Base-by-base conservation (phyloP, 768 basidiomycete genomes). In the Mycena venus region DNA sequence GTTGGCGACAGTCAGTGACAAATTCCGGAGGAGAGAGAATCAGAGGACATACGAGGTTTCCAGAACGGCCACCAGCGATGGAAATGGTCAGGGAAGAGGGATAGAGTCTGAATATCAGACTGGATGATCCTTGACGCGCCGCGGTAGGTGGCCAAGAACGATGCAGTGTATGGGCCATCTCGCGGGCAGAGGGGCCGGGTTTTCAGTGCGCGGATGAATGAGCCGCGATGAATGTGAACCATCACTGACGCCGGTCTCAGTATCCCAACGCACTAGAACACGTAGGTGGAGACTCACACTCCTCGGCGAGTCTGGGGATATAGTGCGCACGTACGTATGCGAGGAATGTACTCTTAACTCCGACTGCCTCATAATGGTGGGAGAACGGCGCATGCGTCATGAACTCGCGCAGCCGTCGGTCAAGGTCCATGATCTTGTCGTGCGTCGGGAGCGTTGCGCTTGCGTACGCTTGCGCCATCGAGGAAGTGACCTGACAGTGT, bases 131-230 rank as follows among this genome's bases (percentile, higher is more conserved):
- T 27, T 2, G 86, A 87, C 8, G 88, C 88, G 65, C 86, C 85
- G 56, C 86, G 84, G 74, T 87, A 88, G 10, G 88, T 84, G 4
- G 88, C 87, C 25, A 89, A 82, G 77, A 88, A 87, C 12, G 88
- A 88, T 8, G 88, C 86, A 0, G 88, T 87, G 40, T 86, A 88
- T 2, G 85, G 83, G 70, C 86, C 86, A 23, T 83, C 80, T 11
- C 88, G 83, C 17, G 88, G 88, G 66, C 87, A 86, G n/a, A 80
- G 79, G 29, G 88, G 88, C 40, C 81, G 79, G 42, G 87, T 85
- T 17, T 85, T 79, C 63, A 89, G 78, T 1, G 88, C 88, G 53
- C 86, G 85, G 0, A 86, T 86, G 68, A 88, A 89, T 79, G 85
- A 89, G n/a, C 83, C 84, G 59, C 88, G 84, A 70, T 88, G 88